Base-by-base conservation (phyloP, 139 green algal species). In the Chlorokybus atmophyticus region DNA sequence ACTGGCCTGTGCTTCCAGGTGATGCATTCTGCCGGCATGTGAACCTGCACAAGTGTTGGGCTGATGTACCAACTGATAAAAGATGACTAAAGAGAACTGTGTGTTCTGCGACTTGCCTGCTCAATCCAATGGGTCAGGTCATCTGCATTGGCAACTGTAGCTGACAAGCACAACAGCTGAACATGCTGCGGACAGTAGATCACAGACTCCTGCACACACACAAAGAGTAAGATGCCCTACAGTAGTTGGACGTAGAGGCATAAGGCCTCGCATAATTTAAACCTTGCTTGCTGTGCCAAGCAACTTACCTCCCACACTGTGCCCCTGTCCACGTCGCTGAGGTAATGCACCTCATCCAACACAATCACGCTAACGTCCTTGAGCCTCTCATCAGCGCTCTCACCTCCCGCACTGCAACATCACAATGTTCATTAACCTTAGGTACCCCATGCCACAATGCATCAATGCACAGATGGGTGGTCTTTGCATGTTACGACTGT, bases 301-400 rank as follows among this genome's bases (percentile, higher is more conserved):
- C n/a, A n/a, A n/a, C n/a, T n/a, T 74, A 96, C 90, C 78, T 98
- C 90, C 90, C 90, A 98, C 63, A 94, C 87, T 17, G 56, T 89
- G 32, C 90, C 88, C 2, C 89, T 57, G 14, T 67, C 40, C 0
- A 75, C 73, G 76, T 94, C 82, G 0, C 75, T 74, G 51, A 94
- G 60, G 57, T 93, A 93, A 68, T 87, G 83, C 52, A 90, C 87
- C 76, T 98, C 90, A 61, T 98, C 90, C 54, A 97, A 64, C 10
- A 98, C 87, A 2, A 96, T 60, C 19, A 92, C 67, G 0, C 75
- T 83, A 32, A 98, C 85, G 38, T 91, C 75, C n/a, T 70, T 74
- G 40, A 95, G 64, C 8, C 85, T 61, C 50, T 29, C 5, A 57
- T 57, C 21, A 19, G 21, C 44, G 8, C 14, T 21, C 19, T 21